Evolutionary conservation across 73 alveolate genomes (phyloP).

Genomic region (Symbiodinium natans): DNA sequence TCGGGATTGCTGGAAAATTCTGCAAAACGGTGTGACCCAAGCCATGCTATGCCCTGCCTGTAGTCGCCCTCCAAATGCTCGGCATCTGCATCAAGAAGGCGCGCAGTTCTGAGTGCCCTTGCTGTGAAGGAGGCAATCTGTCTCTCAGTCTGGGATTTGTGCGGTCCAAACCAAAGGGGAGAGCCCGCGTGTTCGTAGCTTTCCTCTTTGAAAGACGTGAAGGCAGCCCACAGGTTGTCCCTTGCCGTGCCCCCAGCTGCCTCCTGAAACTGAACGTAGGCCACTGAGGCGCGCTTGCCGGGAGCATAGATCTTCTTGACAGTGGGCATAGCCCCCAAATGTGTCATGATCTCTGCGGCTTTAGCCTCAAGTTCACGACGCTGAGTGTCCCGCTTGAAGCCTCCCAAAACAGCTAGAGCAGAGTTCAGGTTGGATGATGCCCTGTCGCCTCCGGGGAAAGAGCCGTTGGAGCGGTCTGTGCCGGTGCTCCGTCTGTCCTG

Average conservation of each 20-base stretch:
- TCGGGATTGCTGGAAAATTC: neutral
- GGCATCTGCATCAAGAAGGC: neutral
- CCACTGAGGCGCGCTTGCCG: neutral
- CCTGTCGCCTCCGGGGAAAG: neutral
- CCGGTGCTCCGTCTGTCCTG: neutral
- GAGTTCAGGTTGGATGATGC: neutral
- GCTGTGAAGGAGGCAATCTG: neutral
- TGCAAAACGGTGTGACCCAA: neutral
- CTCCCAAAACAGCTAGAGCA: neutral
- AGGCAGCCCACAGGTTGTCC: neutral
- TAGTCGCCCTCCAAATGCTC: neutral
- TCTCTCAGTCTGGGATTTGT: neutral
- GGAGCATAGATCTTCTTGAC: neutral
- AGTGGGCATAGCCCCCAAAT: neutral
- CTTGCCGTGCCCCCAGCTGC: neutral
- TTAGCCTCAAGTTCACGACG: neutral
- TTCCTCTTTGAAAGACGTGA: neutral
- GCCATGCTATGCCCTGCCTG: neutral
- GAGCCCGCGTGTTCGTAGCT: neutral
- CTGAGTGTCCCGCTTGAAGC: neutral
- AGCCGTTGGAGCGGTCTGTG: neutral
- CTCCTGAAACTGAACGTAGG: neutral
- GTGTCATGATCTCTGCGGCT: neutral
- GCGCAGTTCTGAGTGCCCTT: neutral
- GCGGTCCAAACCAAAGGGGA: neutral